A percentile compares a stretch with the other conserved stretches of the same genome.
phyloP scores from a whole-genome alignment of 192 early-diverging fungal species.

The Kickxella alabastrina region DNA sequence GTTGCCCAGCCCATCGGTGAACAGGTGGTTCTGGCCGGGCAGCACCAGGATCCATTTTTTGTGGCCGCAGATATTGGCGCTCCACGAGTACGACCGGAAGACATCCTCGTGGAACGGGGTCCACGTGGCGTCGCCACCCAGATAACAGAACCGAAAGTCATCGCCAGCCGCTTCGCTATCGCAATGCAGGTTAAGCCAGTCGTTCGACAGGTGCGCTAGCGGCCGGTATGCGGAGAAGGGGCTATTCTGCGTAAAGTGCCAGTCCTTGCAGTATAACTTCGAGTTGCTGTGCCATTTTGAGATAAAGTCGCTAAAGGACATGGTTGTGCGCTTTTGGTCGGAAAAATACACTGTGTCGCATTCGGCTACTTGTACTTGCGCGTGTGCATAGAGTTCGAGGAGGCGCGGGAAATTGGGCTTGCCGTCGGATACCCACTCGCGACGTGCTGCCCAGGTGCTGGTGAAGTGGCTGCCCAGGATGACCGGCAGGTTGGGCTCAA shows the following conservation, averaged over 20 bases:
- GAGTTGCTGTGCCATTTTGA: conserved; percentile 41
- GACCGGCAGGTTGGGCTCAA: conserved; percentile 29
- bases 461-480: conserved; percentile 21
- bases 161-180: conserved; percentile 44
- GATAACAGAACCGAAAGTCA: conserved; percentile 71
- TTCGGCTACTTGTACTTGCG: conserved; percentile 58
- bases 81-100: conserved; percentile 76
- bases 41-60: conserved; percentile 70
- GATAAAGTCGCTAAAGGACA: conserved; percentile 57
- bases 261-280: conserved; percentile 65
- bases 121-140: conserved; percentile 67
- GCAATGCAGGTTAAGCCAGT: conserved; percentile 72
- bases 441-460: conserved; percentile 51
- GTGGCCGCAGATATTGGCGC: conserved; percentile 66
- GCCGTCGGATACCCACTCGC: conserved; percentile 53
- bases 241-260: conserved; percentile 53
- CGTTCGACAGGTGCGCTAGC: conserved; percentile 38
- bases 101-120: conserved; percentile 76
- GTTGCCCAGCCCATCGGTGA: conserved; percentile 54
- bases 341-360: conserved; percentile 58
- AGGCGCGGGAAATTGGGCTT: conserved; percentile 34
- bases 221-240: conserved; percentile 6
- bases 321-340: conserved; percentile 58
- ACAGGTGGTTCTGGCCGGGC: conserved; percentile 60
- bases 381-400: conserved; percentile 15